phyloP scores from a whole-genome alignment of 2,329 filamentous ascomycete species.

The Clonostachys solani region DNA sequence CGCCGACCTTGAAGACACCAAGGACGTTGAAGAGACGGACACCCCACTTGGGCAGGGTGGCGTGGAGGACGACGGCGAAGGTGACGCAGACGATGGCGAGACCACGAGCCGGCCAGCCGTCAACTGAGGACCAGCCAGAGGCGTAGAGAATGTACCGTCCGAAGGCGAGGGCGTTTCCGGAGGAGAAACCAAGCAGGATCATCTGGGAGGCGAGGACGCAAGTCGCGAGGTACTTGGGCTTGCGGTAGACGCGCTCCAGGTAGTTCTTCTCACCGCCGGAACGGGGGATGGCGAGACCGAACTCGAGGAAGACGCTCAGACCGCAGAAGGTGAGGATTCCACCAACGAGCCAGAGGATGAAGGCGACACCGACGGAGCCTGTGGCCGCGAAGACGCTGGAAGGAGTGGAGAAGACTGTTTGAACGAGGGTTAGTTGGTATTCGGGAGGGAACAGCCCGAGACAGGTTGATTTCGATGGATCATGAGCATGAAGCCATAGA shows the following conservation, averaged over 20 bases:
- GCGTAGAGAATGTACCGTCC: conserved; percentile 54
- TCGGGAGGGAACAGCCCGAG: not conserved
- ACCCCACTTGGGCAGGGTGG: conserved; percentile 50
- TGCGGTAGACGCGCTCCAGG: conserved; percentile 57
- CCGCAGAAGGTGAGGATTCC: conserved; percentile 54
- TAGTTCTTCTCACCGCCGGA: conserved; percentile 65
- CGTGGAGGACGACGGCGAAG: conserved; percentile 49
- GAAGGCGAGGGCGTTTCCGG: conserved; percentile 54
- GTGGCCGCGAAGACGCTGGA: conserved; percentile 47
- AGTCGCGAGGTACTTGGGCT: conserved; percentile 53
- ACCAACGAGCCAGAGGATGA: conserved; percentile 26
- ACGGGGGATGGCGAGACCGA: conserved; percentile 56
- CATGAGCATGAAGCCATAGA: not conserved
- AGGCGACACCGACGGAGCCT: conserved; percentile 36
- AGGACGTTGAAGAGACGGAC: conserved; percentile 55
- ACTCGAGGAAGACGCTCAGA: conserved; percentile 59
- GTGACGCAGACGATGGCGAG: conserved; percentile 51
- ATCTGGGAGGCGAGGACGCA: conserved; percentile 57
- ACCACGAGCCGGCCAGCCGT: conserved; percentile 53
- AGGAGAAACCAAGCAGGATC: conserved; percentile 57
- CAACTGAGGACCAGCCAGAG: conserved; percentile 36
- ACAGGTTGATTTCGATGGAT: not conserved
- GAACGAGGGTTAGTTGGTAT: not conserved
- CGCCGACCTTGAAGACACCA: conserved; percentile 55
- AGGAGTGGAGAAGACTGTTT: conserved; percentile 50